A percentile compares a stretch with the other conserved stretches of the same genome.
Conservation (phyloP, 2,329 filamentous ascomycete species). For the Dothideomycetidae sp. region DNA sequence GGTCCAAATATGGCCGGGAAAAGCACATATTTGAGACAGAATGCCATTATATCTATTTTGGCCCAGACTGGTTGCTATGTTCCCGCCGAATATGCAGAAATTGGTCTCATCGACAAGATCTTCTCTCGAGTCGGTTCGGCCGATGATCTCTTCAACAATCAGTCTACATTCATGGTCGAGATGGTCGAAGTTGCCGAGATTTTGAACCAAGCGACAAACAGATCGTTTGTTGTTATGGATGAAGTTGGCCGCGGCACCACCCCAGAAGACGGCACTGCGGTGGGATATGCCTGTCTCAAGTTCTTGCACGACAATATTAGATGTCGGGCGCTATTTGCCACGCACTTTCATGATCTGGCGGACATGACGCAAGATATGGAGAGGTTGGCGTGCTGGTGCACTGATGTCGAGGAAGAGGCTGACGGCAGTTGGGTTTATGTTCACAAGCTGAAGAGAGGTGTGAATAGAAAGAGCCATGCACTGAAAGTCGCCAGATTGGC, state of each 20-base stretch:
- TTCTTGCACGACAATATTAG: conserved; percentile 66
- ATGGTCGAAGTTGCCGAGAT: conserved; percentile 96
- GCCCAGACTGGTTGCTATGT: conserved; percentile 90
- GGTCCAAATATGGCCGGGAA: conserved; percentile 99
- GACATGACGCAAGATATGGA: conserved; percentile 54
- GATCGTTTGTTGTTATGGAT: conserved; percentile 92
- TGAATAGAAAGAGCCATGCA: conserved; percentile 80
- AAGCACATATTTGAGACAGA: conserved; percentile 88
- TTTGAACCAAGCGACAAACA: conserved; percentile 64
- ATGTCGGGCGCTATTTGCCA: conserved; percentile 78
- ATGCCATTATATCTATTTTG: conserved; percentile 83
- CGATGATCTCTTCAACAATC: conserved; percentile 85
- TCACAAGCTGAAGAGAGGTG: conserved; percentile 64
- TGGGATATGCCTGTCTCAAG: conserved; percentile 76
- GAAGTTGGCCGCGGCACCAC: conserved; percentile 93
- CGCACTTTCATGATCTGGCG: conserved; percentile 77
- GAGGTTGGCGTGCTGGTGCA: conserved; percentile 65
- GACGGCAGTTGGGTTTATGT: conserved; percentile 64
- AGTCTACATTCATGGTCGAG: conserved; percentile 98
- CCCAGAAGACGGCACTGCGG: conserved; percentile 76
- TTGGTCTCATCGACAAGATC: conserved; percentile 89
- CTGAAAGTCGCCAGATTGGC: conserved; percentile 87
- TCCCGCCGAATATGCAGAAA: conserved; percentile 68
- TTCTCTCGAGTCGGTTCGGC: conserved; percentile 80
- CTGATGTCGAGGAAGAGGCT: conserved; percentile 64